These are phyloP conservation scores for Chiua sp. DNA, from an alignment of 1,284 basidiomycete genomes.

Conservation along the genomic window DNA sequence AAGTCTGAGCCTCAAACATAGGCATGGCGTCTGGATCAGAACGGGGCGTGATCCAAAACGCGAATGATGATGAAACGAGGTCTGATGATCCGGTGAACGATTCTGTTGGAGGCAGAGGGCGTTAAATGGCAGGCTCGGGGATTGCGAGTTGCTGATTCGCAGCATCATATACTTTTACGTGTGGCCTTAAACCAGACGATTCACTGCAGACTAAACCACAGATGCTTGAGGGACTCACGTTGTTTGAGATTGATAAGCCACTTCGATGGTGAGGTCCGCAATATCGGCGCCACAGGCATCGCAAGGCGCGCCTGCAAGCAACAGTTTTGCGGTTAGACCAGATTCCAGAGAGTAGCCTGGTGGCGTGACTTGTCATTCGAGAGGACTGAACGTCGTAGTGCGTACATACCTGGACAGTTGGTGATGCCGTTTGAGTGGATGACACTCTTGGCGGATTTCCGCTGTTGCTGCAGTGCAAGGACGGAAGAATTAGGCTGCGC, in stretches of 20 bases:
- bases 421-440: conserved; percentile 26
- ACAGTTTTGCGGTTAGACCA: conserved; percentile 63
- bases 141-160: conserved; percentile 70
- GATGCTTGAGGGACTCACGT: conserved; percentile 42
- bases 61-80: conserved; percentile 62
- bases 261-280: conserved; percentile 61
- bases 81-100: conserved; percentile 50
- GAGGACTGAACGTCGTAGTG: background rate
- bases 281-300: conserved; percentile 77
- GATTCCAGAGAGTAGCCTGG: conserved; percentile 58
- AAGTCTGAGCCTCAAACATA: too few relatives aligned
- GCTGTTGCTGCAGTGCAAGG: too few relatives aligned
- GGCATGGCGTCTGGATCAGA: conserved; percentile 58
- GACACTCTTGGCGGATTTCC: too few relatives aligned
- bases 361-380: too few relatives aligned
- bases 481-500: too few relatives aligned
- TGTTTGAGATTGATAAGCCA: conserved; percentile 65
- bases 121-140: conserved; percentile 58
- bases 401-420: conserved; percentile 25
- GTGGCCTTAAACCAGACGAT: conserved; percentile 50
- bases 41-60: conserved; percentile 77
- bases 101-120: conserved; percentile 43
- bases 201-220: too few relatives aligned
- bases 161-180: conserved; percentile 77
- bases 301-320: conserved; percentile 64